Evolutionary conservation across 176 grass and related monocot species (phyloP), one percentile per base, ranked within the genome.

Genomic region (Areca catechu): DNA sequence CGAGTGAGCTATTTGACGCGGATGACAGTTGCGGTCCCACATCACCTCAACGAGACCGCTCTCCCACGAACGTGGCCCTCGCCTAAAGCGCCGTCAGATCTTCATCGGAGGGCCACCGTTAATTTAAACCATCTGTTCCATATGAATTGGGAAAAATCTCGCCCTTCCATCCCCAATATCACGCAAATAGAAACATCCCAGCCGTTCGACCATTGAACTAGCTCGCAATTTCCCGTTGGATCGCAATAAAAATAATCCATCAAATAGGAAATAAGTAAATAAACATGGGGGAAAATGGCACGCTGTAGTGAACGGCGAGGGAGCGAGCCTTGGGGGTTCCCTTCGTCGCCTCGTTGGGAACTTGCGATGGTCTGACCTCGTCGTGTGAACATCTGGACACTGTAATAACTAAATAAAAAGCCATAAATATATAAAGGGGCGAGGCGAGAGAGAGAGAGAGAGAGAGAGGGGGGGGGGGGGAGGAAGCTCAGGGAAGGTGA

Each of bases 111-210:
- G 67, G 14, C 14, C 10, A 16, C 17, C 3, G 54, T 15, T 18
- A 37, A 17, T 18, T 65, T 29, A 53, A 24, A 62, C 70, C 3
- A 75, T 58, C 62, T 67, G 54, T 64, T 7, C 30, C 62, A 67
- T 29, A 34, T 75, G 62, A 51, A 2, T 10, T 10, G 30, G 30
- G 51, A 67, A 14, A 19, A 16, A 58, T 74, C 30, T 12, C 1
- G 30, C 7, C 12, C 30, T 10, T 10, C 30, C 30, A 37, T 37
- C 30, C 7, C 30, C 9, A 37, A 37, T 1, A 9, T 9, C 7
- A 37, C 7, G 30, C 7, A 37, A 37, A 37, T 37, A 27, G 3
- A 5, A 27, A 27, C 7, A 10, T 9, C 30, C 30, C 7, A 37
- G 30, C 30, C 30, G 30, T 37, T 37, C 7, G 30, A 37, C 30